Evolutionary conservation across 495 filamentous ascomycete species (phyloP), one percentile per base, ranked within the genome.

Genomic region (Aspergillus sclerotioniger): DNA sequence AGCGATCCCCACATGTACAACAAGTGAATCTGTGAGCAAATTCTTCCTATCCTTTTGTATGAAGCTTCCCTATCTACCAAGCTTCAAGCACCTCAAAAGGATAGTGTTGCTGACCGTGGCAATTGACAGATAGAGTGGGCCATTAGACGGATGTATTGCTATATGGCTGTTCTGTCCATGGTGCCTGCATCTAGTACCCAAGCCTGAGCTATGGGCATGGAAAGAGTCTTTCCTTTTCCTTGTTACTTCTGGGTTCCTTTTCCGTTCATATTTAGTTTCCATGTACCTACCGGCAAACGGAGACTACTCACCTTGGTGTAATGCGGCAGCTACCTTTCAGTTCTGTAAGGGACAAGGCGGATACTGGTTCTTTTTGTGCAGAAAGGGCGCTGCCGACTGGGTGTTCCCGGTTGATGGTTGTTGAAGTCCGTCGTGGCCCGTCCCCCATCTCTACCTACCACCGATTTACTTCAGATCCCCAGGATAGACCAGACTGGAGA

Each of bases 11-110:
- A n/a, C 37, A 41, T 41, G 91, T 91, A 44, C 90, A 96, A 74
- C 90, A 96, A 74, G 71, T 96, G 67, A 91, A 96, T 75, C 75
- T 96, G 76, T 77, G 75, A 77, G 78, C 61, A 59, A 52, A 46
- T 51, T 33, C 56, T 31, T 54, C 49, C 49, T 37, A 5, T 54
- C 15, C 51, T 51, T 41, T 41, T 5, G 5, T 25, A 25, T 25
- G 25, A 25, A 25, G 25, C 25, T 25, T 25, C 2, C 25, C 25
- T 25, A 5, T 25, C 25, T 25, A 25, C 25, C 25, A 25, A 25
- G 25, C 2, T 25, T n/a, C 6, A n/a, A 41, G 5, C 37, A 6
- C 37, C 37, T 41, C 13, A 15, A 13, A 7, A 41, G 37, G 8
- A 41, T 4, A 15, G 5, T n/a, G 37, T 41, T 41, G n/a, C 37